phyloP scores from a whole-genome alignment of 345 rosid species.

The Lumnitzera littorea region DNA sequence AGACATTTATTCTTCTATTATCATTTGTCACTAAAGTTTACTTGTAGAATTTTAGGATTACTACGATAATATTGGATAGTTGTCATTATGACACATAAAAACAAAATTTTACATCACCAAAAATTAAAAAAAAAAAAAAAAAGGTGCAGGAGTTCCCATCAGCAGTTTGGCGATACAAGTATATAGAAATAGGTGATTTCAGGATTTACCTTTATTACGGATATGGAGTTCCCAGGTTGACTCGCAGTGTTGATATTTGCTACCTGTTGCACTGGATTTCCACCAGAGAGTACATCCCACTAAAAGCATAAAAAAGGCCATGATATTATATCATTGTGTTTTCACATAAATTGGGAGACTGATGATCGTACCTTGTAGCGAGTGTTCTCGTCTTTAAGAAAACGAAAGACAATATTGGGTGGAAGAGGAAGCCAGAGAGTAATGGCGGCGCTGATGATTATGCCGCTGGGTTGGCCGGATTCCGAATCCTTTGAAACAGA shows the following conservation, averaged over 20 bases:
- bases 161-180: not conserved
- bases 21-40: no score
- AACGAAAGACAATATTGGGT: constrained; percentile 34
- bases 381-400: constrained; percentile 24
- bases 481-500: constrained; percentile 28
- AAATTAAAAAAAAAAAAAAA: no score
- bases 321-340: no score
- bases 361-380: constrained; percentile 35
- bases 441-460: constrained; percentile 49
- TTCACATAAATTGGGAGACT: not conserved
- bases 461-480: constrained; percentile 47
- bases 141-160: no score
- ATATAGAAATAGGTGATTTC: not conserved
- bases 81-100: no score
- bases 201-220: constrained; percentile 36
- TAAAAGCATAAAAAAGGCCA: constrained; percentile 12
- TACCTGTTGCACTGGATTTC: constrained; percentile 34
- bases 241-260: constrained; percentile 34
- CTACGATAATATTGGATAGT: no score
- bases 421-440: constrained; percentile 50
- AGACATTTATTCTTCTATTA: no score
- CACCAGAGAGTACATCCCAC: constrained; percentile 68
- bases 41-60: no score
- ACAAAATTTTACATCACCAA: no score
- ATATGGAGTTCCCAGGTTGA: constrained; percentile 38